phyloP scores from a whole-genome alignment of 73 alveolate genomes.

The Tetrahymena malaccensis region DNA sequence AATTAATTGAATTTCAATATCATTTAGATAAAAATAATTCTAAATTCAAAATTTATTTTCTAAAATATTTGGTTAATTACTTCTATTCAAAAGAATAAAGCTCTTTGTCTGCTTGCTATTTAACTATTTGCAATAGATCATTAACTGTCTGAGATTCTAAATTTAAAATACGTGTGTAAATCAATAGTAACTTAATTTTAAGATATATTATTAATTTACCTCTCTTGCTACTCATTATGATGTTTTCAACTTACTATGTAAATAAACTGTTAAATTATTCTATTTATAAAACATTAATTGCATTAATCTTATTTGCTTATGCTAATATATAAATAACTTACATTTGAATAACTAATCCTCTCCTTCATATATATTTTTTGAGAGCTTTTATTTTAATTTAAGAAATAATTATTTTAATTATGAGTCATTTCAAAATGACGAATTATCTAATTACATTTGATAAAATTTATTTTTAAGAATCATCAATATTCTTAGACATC shows the following conservation, averaged over 20 bases:
- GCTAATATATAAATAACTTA: neutral
- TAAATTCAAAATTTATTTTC: neutral
- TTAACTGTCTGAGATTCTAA: neutral
- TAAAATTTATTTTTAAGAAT: neutral
- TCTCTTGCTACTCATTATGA: neutral
- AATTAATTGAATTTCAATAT: neutral
- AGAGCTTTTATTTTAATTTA: neutral
- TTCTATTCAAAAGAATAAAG: neutral
- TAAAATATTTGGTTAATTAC: neutral
- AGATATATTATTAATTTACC: neutral
- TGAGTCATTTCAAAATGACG: neutral
- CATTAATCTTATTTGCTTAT: no score
- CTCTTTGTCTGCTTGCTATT: neutral
- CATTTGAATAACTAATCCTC: neutral
- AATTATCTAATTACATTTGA: neutral
- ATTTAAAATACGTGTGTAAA: no score
- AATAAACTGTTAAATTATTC: neutral
- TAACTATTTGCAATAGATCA: neutral
- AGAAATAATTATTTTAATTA: neutral
- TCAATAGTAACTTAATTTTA: no score
- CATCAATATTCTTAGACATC: neutral
- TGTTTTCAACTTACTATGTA: neutral
- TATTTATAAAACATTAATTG: neutral
- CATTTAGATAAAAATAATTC: neutral
- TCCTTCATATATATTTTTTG: neutral